These are phyloP conservation scores for Populus davidiana DNA, from an alignment of 345 rosid species.

Conservation along the genomic window DNA sequence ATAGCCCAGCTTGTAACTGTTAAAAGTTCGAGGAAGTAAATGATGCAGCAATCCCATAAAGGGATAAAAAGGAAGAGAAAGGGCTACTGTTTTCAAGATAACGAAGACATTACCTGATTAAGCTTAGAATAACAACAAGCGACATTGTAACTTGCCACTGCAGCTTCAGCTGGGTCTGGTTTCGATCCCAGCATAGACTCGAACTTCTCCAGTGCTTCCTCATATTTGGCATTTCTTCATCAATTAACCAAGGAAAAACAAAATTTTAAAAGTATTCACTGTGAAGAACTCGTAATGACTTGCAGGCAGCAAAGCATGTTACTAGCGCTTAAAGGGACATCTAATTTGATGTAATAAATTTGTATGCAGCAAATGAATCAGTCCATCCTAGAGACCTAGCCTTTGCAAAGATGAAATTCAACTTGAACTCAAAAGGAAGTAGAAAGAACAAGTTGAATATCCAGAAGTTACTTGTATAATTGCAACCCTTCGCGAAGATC, in stretches of 20 bases:
- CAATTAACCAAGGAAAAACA: background rate
- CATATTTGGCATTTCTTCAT: constrained; percentile 66
- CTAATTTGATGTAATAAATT: background rate
- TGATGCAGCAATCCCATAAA: background rate
- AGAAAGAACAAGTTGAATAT: background rate
- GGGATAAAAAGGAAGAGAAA: background rate
- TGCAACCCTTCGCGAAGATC: constrained; percentile 87
- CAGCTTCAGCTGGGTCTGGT: constrained; percentile 69
- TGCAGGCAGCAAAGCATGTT: background rate
- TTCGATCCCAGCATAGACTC: constrained; percentile 93
- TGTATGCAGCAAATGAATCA: background rate
- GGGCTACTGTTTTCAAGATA: background rate
- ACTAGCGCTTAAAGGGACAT: background rate
- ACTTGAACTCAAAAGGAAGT: background rate
- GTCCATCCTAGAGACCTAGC: background rate
- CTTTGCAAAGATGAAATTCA: background rate
- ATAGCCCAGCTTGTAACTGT: constrained; percentile 84
- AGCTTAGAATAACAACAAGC: constrained; percentile 94
- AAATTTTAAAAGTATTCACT: background rate
- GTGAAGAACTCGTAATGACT: background rate
- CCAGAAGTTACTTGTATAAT: constrained; percentile 55
- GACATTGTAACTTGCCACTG: constrained; percentile 88
- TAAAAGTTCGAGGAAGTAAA: background rate
- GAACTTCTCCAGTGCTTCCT: constrained; percentile 81
- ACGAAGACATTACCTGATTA: constrained; percentile 53